Evolutionary conservation across 2,329 filamentous ascomycete genomes (phyloP), one percentile per base, ranked within the genome.

Genomic region (Leptographium wingfieldii): DNA sequence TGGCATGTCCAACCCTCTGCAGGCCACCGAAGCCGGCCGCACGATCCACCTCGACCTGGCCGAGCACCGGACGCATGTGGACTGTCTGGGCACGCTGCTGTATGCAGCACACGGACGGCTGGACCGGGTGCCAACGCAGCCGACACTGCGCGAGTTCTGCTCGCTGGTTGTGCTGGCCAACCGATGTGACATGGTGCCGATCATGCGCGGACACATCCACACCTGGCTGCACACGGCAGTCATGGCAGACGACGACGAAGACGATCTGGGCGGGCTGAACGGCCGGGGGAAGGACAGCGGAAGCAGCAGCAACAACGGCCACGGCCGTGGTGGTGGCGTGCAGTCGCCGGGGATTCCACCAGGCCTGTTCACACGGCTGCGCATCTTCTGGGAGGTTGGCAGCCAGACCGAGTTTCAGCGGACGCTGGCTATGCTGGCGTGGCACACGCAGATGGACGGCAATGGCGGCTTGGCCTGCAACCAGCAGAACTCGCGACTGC

Each of bases 371-470:
- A 27, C 33, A 7, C 58, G 51, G 33, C 58, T 62, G 40, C 61
- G 55, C 33, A 58, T 62, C 52, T 55, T 27, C 31, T 63, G 62
- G 62, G 62, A 60, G 52, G 59, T 56, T 14, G 62, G 60, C 27
- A 43, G 53, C 48, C 40, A 58, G 53, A n/a, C 12, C 3, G 53
- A 59, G 19, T 62, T 62, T 27, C 58, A 58, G 25, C 40, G 38
- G 29, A 29, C 29, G 10, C 16, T 59, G 12, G 29, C 40, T 1
- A 46, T 49, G 25, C 52, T 62, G 27, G 58, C 52, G 9, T 62
- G 58, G 61, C 56, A 62, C 53, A 52, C 43, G 19, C 55, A 56
- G 33, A 27, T 48, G 29, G 56, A 53, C 33, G 3, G 10, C 3
- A 31, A n/a, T 4, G 61, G 61, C 5, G 49, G 51, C n/a, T 51